Evolutionary conservation across 2,329 filamentous ascomycete genomes (phyloP), one percentile per base, ranked within the genome.

Genomic region (Paraphaeosphaeria sporulosa): DNA sequence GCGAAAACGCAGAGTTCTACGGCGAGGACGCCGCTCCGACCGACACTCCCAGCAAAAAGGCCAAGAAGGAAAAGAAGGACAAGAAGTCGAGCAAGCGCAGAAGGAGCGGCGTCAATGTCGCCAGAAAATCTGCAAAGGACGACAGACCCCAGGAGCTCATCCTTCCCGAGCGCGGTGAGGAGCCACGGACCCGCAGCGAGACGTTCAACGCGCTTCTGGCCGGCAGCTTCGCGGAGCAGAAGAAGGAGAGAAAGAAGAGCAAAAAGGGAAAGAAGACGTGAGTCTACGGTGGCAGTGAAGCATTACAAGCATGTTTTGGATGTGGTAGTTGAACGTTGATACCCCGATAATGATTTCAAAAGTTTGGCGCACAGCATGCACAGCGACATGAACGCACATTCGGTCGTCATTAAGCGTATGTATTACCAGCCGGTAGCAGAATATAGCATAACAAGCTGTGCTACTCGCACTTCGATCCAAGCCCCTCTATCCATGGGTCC

Each of bases 161-260:
- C 5, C 58, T 66, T 2, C 48, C 65, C 13, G 47, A 65, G 44
- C 49, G 59, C 4, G 64, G 60, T 7, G 54, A 53, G 17, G 67
- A 64, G 15, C 64, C 70, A 15, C 67, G 68, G 50, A 68, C 71
- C 4, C 66, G 64, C 9, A 70, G 66, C 46, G 69, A 71, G 59
- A 69, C 67, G 2, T 73, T 73, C 51, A 67, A 63, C 13, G 67
- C 65, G 34, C 52, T 72, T 17, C 56, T 71, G 19, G 58, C 68
- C 25, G 71, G 66, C 3, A 63, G 62, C 57, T 57, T 64, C 21
- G 43, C 55, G 23, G 60, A 63, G 61, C 56, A 61, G 49, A 61
- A 50, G 51, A 66, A 65, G 54, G 60, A 50, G 25, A 64, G 61
- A 57, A 51, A 47, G 30, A 30, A 52, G 50, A 56, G 17, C 25